Evolutionary conservation across 352 stramenopile species (phyloP).

Genomic region (Phytopythium delawarense): DNA sequence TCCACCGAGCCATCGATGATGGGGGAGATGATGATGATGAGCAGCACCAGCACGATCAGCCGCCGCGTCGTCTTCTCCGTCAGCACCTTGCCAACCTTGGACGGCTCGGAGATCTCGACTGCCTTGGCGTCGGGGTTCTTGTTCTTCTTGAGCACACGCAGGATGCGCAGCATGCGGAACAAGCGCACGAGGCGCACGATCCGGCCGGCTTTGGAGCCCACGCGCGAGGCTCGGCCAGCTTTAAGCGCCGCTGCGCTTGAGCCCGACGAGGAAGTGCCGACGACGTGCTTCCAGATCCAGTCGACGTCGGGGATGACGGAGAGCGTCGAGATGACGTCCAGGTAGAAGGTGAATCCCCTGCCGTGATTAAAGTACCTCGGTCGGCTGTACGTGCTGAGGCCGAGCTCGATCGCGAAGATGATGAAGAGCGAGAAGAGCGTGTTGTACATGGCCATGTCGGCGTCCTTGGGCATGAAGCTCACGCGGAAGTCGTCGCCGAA

Average conservation of each 20-base stretch:
- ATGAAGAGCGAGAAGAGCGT: constrained; percentile 80
- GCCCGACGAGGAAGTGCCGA: constrained; percentile 24
- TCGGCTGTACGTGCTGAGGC: constrained; percentile 63
- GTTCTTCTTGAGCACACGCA: constrained; percentile 81
- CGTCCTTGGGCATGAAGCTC: constrained; percentile 55
- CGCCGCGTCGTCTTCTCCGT: constrained; percentile 92
- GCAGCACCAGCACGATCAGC: constrained; percentile 88
- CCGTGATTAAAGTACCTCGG: constrained; percentile 78
- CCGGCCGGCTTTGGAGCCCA: constrained; percentile 82
- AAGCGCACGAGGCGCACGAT: constrained; percentile 91
- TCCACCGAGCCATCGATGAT: constrained; percentile 79
- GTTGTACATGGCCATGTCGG: constrained; percentile 66
- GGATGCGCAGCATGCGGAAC: constrained; percentile 88
- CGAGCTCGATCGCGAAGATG: constrained; percentile 69
- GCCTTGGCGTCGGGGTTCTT: constrained; percentile 51
- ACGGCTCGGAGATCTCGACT: constrained; percentile 80
- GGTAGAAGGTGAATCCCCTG: constrained; percentile 87
- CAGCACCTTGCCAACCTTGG: constrained; percentile 93
- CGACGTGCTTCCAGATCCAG: constrained; percentile 74
- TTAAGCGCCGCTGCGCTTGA: constrained; percentile 62
- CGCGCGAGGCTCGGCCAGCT: constrained; percentile 80
- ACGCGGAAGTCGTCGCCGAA: constrained; percentile 87
- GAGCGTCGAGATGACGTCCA: constrained; percentile 92
- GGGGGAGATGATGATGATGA: constrained; percentile 84
- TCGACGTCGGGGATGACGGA: constrained; percentile 91